A percentile compares a stretch with the other conserved stretches of the same genome.
Conservation (phyloP, 495 filamentous ascomycete species). For the Haplographium delicatum region DNA sequence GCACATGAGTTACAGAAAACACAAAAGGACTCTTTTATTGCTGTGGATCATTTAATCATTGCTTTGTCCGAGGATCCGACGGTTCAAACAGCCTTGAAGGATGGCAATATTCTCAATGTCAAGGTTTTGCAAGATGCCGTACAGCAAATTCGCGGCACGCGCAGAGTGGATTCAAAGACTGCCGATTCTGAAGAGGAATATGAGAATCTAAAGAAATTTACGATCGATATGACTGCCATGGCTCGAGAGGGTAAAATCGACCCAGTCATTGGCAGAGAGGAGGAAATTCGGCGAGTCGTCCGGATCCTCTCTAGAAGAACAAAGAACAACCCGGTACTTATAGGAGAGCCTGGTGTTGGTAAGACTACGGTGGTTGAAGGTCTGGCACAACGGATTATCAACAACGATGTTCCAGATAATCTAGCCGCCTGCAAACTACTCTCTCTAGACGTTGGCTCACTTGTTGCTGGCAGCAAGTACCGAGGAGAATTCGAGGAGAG, state of each 20-base stretch:
- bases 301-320: slow-evolving; percentile 89
- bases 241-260: slow-evolving; percentile 97
- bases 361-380: slow-evolving; percentile 98
- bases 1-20: slow-evolving; percentile 91
- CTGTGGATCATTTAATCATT: slow-evolving; percentile 88
- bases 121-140: slow-evolving; percentile 86
- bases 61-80: slow-evolving; percentile 71
- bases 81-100: slow-evolving; percentile 68
- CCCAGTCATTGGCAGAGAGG: slow-evolving; percentile 94
- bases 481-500: slow-evolving; percentile 97
- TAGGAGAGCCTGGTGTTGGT: slow-evolving; percentile 94
- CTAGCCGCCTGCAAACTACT: slow-evolving; percentile 90
- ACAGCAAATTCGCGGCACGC: slow-evolving; percentile 83
- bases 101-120: slow-evolving; percentile 85
- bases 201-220: slow-evolving; percentile 95
- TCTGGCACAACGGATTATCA: slow-evolving; percentile 91
- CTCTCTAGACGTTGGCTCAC: slow-evolving; percentile 87
- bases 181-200: slow-evolving; percentile 86
- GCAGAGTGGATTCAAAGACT: slow-evolving; percentile 88
- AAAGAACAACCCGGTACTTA: slow-evolving; percentile 96
- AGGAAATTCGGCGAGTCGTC: slow-evolving; percentile 92
- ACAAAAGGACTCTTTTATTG: slow-evolving; percentile 91
- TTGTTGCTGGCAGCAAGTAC: slow-evolving; percentile 97
- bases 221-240: slow-evolving; percentile 92
- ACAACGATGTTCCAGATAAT: slow-evolving; percentile 91